Percentiles rank a stretch among this genome's conserved stretches.
Evolutionary conservation across 2,329 filamentous ascomycete genomes (phyloP).

Genomic region (Penicillium italicum): DNA sequence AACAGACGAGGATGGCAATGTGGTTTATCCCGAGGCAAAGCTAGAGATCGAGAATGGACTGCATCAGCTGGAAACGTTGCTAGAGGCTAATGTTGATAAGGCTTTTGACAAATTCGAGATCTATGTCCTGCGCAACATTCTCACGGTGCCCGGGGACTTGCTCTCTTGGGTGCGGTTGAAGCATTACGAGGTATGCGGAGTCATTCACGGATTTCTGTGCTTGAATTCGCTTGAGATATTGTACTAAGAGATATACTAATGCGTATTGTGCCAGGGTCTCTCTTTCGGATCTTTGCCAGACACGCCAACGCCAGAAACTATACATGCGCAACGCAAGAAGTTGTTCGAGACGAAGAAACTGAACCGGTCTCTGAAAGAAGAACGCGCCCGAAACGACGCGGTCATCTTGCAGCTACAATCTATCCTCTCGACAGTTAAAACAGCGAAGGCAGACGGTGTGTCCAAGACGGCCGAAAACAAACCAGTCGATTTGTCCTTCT

Average conservation of each 20-base stretch:
- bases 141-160: constrained; percentile 68
- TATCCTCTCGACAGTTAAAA: constrained; percentile 46
- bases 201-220: neutral
- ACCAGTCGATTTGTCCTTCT: constrained; percentile 51
- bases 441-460: constrained; percentile 18
- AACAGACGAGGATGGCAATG: constrained; percentile 46
- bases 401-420: constrained; percentile 63
- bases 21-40: constrained; percentile 51
- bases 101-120: constrained; percentile 86
- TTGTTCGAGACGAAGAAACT: constrained; percentile 76
- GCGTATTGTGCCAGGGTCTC: constrained; percentile 32
- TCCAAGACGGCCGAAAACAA: constrained; percentile 18
- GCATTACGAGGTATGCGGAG: constrained; percentile 69
- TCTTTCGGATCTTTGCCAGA: constrained; percentile 32
- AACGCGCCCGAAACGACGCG: constrained; percentile 68
- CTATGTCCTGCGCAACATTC: constrained; percentile 81
- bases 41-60: constrained; percentile 84
- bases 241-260: neutral
- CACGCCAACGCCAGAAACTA: constrained; percentile 61
- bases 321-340: constrained; percentile 69
- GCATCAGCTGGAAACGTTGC: constrained; percentile 76
- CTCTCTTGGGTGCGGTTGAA: constrained; percentile 73
- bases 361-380: constrained; percentile 64
- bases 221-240: neutral
- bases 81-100: constrained; percentile 76